Evolutionary conservation across 2,329 filamentous ascomycete species (phyloP), one percentile per base, ranked within the genome.

Genomic region (Arthrobotrys pseudoclavata): DNA sequence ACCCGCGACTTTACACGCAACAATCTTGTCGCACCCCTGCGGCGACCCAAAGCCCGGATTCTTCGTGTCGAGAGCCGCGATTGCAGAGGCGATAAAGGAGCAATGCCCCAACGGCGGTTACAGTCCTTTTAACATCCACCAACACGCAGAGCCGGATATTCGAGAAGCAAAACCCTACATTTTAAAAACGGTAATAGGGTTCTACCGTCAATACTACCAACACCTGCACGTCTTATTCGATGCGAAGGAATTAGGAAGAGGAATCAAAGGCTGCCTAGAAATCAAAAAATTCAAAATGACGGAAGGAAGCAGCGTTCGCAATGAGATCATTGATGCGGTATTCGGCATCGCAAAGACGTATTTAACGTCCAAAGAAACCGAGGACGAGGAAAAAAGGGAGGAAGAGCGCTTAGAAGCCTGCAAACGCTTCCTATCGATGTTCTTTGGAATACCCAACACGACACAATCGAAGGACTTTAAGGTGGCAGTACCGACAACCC

Each of bases 141-240:
- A 63, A 18, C 50, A 76, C 57, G 47, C 48, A 15, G 64, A 76
- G 45, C 71, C 63, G 5, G 72, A 76, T 29, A 70, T 61, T 34
- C 55, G 72, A 18, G 66, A 76, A 42, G 72, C 57, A 10, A 66
- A 68, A 20, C 72, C 72, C 1, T 70, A 76, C 18, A 55, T 76
- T 20, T 22, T 69, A 15, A 69, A 66, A 26, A 70, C 57, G 5
- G 9, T 76, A 1, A 52, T 76, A 0, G 18, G 34, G 4, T 18
- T 66, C 1, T 76, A 76, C 66, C 9, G 13, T 62, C 18, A n/a
- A 48, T 4, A 0, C 37, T 76, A 76, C n/a, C 50, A 61, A 34
- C 72, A 76, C 20, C n/a, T 76, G 0, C 72, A 76, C 45, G 22
- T 57, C 31, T 40, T 76, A 12, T 61, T 66, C 48, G 5, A 40